Conservation (phyloP, 805 yeast species). For the Debaryomyces tyrocola region DNA sequence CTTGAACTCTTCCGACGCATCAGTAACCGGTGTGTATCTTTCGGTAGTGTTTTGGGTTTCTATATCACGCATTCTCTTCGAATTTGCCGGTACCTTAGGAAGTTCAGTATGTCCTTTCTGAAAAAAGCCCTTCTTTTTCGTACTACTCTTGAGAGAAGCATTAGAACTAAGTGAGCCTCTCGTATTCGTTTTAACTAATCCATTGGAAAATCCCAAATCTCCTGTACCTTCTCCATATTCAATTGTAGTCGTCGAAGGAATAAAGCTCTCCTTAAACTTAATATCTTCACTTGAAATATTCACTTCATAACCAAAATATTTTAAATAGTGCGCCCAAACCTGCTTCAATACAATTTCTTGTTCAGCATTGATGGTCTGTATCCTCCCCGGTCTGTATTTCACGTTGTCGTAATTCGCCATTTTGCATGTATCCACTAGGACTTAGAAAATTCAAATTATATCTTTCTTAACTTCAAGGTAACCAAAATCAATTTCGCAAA, state of each 20-base stretch:
- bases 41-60: slow-evolving; percentile 26
- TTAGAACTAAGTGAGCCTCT: slow-evolving; percentile 25
- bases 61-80: slow-evolving; percentile 27
- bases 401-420: neutral
- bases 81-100: slow-evolving; percentile 17
- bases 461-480: too few species aligned
- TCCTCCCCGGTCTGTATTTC: slow-evolving; percentile 24
- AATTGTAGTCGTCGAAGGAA: slow-evolving; percentile 24
- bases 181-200: slow-evolving; percentile 21
- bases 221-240: slow-evolving; percentile 4
- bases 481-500: too few species aligned
- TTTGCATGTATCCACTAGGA: neutral
- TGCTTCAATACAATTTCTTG: slow-evolving; percentile 68
- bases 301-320: slow-evolving; percentile 54
- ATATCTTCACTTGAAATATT: slow-evolving; percentile 28
- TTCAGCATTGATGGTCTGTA: slow-evolving; percentile 43
- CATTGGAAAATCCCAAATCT: slow-evolving; percentile 2
- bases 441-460: too few species aligned
- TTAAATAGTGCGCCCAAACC: slow-evolving; percentile 65
- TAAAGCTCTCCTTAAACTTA: slow-evolving; percentile 27
- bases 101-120: slow-evolving; percentile 5
- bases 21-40: slow-evolving; percentile 20
- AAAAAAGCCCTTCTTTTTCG: slow-evolving; percentile 5
- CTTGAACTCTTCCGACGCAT: slow-evolving; percentile 19
- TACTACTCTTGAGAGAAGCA: slow-evolving; percentile 24